A percentile compares a stretch with the other conserved stretches of the same genome.
Conservation (phyloP, 345 rosid genomes). For the Jatropha curcas region DNA sequence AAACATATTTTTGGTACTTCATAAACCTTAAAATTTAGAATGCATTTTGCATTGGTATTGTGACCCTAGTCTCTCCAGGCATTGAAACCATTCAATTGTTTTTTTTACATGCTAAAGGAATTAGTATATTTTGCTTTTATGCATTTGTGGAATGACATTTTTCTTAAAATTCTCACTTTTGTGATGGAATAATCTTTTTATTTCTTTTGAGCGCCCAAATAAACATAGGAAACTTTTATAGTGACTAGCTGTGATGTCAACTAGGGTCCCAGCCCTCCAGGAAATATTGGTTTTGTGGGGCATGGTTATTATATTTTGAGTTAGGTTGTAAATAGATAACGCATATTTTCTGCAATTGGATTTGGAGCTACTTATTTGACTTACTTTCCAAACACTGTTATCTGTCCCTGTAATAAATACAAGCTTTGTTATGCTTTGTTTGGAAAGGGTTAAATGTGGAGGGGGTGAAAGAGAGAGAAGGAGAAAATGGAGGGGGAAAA, state of each 20-base stretch:
- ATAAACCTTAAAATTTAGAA: background rate
- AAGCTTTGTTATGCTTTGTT: too few species aligned
- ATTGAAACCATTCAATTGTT: background rate
- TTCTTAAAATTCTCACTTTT: background rate
- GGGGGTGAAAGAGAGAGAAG: too few species aligned
- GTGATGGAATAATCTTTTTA: background rate
- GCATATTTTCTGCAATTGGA: background rate
- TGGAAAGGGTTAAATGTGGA: too few species aligned
- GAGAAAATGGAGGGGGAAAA: too few species aligned
- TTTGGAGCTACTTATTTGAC: slow-evolving; percentile 2
- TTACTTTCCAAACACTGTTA: background rate
- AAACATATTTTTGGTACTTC: background rate
- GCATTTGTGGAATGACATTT: background rate
- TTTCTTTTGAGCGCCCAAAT: background rate
- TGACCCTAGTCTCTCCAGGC: background rate
- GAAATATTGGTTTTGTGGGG: background rate
- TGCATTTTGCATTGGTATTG: background rate
- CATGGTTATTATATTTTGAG: background rate
- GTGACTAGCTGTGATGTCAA: background rate
- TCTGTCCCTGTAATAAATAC: background rate
- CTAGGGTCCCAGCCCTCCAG: background rate
- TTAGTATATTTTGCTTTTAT: background rate
- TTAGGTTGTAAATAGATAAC: background rate
- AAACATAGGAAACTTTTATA: background rate
- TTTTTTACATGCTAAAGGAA: background rate